Evolutionary conservation across 2,329 filamentous ascomycete genomes (phyloP).

Genomic region (Microsporum audouinii): DNA sequence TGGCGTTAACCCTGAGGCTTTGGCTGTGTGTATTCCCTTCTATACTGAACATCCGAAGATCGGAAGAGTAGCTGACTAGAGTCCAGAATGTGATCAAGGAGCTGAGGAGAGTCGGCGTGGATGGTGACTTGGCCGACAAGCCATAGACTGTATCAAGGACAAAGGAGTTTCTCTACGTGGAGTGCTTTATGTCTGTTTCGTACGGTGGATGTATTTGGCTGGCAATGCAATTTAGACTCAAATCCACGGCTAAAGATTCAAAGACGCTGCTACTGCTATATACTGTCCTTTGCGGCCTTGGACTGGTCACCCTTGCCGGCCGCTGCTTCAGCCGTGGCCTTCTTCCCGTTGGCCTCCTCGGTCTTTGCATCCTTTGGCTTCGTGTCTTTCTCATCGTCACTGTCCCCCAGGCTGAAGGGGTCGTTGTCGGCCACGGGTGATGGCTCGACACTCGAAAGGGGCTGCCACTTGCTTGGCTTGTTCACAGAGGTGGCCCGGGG

Average conservation of each 20-base stretch:
- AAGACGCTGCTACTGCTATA: background rate
- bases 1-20: conserved; percentile 86
- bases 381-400: conserved; percentile 76
- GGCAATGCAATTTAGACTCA: background rate
- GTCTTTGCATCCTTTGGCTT: conserved; percentile 54
- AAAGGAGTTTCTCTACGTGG: too few species aligned
- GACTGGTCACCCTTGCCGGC: conserved; percentile 22
- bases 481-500: conserved; percentile 42
- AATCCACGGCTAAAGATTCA: background rate
- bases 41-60: background rate
- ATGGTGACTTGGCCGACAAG: background rate
- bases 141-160: background rate
- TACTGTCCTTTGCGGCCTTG: conserved; percentile 7
- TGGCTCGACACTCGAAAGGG: conserved; percentile 73
- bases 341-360: conserved; percentile 51
- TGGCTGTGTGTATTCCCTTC: conserved; percentile 52
- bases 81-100: conserved; percentile 37
- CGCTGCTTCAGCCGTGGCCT: conserved; percentile 43
- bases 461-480: conserved; percentile 94
- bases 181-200: too few species aligned
- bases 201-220: too few species aligned
- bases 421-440: conserved; percentile 81
- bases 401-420: conserved; percentile 91
- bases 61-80: conserved; percentile 4
- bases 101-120: conserved; percentile 16